phyloP scores from a whole-genome alignment of 2,329 filamentous ascomycete genomes.

The Colletotrichum acutatum region DNA sequence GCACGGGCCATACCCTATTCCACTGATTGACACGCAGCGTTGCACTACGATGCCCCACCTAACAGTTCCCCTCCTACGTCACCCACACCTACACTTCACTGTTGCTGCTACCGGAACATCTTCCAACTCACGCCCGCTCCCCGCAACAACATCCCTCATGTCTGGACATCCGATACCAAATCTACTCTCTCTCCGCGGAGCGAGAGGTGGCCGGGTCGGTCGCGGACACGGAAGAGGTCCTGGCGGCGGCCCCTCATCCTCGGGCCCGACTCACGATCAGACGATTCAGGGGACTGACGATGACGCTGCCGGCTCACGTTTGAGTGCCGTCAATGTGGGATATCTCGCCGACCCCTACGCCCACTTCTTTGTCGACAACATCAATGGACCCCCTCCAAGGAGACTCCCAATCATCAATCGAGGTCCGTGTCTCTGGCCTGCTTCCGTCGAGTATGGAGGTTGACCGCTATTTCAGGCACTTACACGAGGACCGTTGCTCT shows the following conservation, averaged over 20 bases:
- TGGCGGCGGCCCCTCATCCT: constrained; percentile 39
- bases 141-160: constrained; percentile 58
- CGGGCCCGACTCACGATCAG: constrained; percentile 68
- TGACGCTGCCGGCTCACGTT: constrained; percentile 87
- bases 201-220: constrained; percentile 53
- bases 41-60: constrained; percentile 9
- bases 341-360: constrained; percentile 89
- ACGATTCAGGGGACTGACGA: constrained; percentile 90
- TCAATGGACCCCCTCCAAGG: constrained; percentile 62
- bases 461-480: constrained; percentile 70
- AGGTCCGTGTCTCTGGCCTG: constrained; percentile 63
- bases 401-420: constrained; percentile 93
- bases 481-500: constrained; percentile 89
- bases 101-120: not conserved
- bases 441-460: constrained; percentile 35
- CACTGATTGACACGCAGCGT: not conserved
- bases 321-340: constrained; percentile 87
- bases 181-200: constrained; percentile 68
- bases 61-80: constrained; percentile 17
- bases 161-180: constrained; percentile 82
- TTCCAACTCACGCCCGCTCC: not conserved
- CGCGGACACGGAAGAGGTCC: constrained; percentile 47
- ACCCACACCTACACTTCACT: not conserved
- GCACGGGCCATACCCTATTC: not conserved
- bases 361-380: constrained; percentile 69